Evolutionary conservation across 345 rosid species (phyloP).

Genomic region (Xanthoceras sorbifolium): DNA sequence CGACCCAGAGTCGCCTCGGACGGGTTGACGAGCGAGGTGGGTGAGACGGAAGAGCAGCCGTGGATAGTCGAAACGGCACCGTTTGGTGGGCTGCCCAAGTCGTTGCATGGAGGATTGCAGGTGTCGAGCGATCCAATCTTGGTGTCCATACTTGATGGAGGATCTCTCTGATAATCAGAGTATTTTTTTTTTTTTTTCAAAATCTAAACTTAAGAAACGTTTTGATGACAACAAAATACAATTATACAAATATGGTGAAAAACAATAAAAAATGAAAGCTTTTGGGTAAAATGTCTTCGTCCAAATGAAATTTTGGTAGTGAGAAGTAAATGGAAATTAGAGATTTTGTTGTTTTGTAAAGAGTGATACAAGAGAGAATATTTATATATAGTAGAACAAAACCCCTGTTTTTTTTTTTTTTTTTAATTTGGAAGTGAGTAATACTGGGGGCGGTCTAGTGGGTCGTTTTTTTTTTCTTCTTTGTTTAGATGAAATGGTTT

Average conservation of each 20-base stretch:
- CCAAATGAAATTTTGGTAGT: not conserved
- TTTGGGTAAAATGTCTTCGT: too few species aligned
- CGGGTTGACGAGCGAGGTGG: conserved; percentile 28
- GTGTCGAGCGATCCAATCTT: conserved; percentile 49
- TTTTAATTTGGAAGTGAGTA: too few species aligned
- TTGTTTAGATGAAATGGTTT: too few species aligned
- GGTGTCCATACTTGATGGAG: conserved; percentile 45
- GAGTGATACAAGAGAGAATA: not conserved
- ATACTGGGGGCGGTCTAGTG: too few species aligned
- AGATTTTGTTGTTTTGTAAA: not conserved
- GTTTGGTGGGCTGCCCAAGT: conserved; percentile 42
- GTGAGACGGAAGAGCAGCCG: conserved; percentile 16
- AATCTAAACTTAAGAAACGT: not conserved
- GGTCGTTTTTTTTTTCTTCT: too few species aligned
- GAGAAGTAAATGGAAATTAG: not conserved
- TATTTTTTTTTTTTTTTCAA: too few species aligned
- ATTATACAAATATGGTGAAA: not conserved
- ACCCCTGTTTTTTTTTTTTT: too few species aligned
- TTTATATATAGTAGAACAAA: too few species aligned
- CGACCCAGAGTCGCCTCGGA: conserved; percentile 61
- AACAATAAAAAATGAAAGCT: not conserved
- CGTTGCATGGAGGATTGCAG: conserved; percentile 38
- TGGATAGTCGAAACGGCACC: conserved; percentile 43
- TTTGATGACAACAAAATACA: not conserved
- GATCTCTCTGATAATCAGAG: not conserved